Conservation (phyloP, 78 protist genomes). For the Neovahlkampfia damariscottae region DNA sequence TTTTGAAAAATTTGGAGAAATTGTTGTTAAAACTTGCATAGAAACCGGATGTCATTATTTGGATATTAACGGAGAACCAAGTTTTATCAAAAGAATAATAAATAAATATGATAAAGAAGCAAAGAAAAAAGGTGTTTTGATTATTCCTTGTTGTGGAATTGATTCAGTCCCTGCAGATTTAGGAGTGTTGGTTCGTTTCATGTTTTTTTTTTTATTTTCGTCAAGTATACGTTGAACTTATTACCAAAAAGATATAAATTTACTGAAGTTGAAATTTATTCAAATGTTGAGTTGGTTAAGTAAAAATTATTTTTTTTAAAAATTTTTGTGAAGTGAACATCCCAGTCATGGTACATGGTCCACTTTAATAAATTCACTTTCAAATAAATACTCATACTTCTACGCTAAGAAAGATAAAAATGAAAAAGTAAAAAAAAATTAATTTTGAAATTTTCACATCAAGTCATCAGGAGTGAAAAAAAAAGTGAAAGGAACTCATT, state of each 20-base stretch:
- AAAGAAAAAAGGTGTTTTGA: background rate
- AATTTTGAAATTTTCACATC: background rate
- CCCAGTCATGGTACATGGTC: background rate
- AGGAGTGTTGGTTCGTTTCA: background rate
- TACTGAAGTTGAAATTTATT: no score
- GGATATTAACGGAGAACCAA: background rate
- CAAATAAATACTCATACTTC: background rate
- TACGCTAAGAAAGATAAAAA: background rate
- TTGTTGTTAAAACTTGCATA: background rate
- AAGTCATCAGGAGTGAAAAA: background rate
- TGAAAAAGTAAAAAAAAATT: background rate
- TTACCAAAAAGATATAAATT: no score
- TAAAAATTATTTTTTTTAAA: no score
- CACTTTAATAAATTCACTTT: background rate
- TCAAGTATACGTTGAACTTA: no score
- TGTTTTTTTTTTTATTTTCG: no score
- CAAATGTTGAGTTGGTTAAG: no score
- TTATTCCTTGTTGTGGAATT: background rate
- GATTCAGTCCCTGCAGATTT: constrained; percentile 7
- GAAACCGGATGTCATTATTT: background rate
- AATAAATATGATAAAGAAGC: background rate
- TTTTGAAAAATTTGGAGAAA: background rate
- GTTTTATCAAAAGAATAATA: background rate
- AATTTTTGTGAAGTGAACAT: no score
- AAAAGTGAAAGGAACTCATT: background rate